Evolutionary conservation across 2,329 filamentous ascomycete genomes (phyloP).

Genomic region (Daldinia sp.): DNA sequence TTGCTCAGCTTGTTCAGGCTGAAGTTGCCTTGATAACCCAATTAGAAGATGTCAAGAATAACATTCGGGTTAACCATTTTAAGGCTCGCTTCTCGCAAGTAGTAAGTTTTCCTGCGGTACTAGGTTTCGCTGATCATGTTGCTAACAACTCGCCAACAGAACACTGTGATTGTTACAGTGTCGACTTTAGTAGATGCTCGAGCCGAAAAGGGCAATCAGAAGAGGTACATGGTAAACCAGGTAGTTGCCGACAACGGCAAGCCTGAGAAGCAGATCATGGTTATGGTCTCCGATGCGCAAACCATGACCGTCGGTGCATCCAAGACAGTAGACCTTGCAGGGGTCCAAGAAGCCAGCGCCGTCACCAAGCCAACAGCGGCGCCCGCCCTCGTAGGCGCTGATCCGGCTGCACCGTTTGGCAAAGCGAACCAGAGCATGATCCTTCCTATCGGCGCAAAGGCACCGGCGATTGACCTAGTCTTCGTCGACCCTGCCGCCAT

Average conservation of each 20-base stretch:
- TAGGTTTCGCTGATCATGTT: background rate
- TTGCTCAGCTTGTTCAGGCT: constrained; percentile 50
- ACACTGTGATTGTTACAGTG: constrained; percentile 51
- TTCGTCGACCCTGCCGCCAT: constrained; percentile 51
- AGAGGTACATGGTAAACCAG: constrained; percentile 52
- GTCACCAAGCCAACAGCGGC: constrained; percentile 29
- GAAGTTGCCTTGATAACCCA: constrained; percentile 49
- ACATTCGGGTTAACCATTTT: constrained; percentile 53
- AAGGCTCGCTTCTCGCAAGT: constrained; percentile 49
- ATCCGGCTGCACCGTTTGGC: constrained; percentile 48
- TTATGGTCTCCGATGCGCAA: constrained; percentile 51
- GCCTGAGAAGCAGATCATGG: constrained; percentile 46
- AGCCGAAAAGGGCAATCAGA: constrained; percentile 40
- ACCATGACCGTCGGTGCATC: constrained; percentile 49
- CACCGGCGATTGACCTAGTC: constrained; percentile 41
- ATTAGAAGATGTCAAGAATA: constrained; percentile 53
- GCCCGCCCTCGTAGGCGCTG: constrained; percentile 37
- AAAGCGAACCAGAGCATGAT: constrained; percentile 48
- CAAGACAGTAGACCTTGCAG: constrained; percentile 32
- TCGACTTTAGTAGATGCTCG: constrained; percentile 50
- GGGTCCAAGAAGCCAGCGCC: constrained; percentile 36
- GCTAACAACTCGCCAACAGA: constrained; percentile 40
- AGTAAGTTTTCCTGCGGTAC: constrained; percentile 38
- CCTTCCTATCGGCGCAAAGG: constrained; percentile 46
- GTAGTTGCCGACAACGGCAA: constrained; percentile 50